Conservation (phyloP, 176 grass and related monocot species). For the Ananas comosus region DNA sequence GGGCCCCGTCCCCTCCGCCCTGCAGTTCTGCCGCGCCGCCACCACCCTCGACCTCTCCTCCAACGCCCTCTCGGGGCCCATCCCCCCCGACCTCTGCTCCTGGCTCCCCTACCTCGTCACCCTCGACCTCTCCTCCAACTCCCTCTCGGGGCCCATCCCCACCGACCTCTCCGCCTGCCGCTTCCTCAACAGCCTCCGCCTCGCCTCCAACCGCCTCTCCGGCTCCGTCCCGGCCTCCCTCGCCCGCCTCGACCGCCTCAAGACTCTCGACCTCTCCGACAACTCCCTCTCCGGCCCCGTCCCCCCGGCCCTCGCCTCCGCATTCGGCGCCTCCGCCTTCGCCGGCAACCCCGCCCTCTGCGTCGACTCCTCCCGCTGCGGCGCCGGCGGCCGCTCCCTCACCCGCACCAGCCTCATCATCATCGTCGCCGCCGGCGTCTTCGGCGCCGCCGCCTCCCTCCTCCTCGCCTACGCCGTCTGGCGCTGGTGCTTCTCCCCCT, state of each 20-base stretch:
- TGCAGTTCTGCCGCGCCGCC: conserved; percentile 55
- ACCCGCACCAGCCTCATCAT: conserved; percentile 37
- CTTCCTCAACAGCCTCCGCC: conserved; percentile 65
- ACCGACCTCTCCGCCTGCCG: conserved; percentile 60
- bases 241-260: conserved; percentile 51
- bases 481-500: conserved; percentile 39
- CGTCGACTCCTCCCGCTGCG: conserved; percentile 43
- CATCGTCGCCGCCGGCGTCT: conserved; percentile 74
- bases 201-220: conserved; percentile 42
- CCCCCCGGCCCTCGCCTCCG: conserved; percentile 36
- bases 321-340: conserved; percentile 39
- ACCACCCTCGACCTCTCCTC: conserved; percentile 56
- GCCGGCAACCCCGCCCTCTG: conserved; percentile 48
- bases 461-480: conserved; percentile 72
- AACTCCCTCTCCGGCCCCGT: conserved; percentile 59
- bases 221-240: conserved; percentile 70
- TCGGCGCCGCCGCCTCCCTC: conserved; percentile 62
- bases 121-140: conserved; percentile 70
- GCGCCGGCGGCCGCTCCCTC: conserved; percentile 24
- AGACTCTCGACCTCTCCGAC: conserved; percentile 53
- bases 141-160: conserved; percentile 45
- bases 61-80: conserved; percentile 36
- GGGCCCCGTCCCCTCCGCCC: conserved; percentile 43
- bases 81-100: conserved; percentile 55
- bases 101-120: conserved; percentile 64